Conservation (phyloP, 352 stramenopile genomes). For the Globisporangium yorkense region DNA sequence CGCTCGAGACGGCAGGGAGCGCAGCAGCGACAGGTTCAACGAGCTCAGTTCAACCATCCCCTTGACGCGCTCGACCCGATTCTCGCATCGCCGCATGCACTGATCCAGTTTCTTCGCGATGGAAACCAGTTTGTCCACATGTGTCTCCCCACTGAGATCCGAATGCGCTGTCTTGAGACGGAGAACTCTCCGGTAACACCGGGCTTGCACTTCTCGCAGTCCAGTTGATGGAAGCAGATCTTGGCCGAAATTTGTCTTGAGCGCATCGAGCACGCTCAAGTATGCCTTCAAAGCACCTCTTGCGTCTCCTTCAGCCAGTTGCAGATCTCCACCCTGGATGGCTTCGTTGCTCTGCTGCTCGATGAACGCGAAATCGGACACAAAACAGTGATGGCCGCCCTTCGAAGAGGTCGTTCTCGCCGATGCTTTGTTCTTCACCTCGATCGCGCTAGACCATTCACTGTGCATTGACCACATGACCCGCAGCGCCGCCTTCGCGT, state of each 20-base stretch:
- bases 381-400: slow-evolving; percentile 5
- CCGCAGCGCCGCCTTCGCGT: slow-evolving; percentile 43
- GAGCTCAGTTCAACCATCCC: slow-evolving; percentile 38
- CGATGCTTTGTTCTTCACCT: background rate
- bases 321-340: slow-evolving; percentile 33
- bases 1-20: slow-evolving; percentile 23
- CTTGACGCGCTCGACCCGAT: slow-evolving; percentile 43
- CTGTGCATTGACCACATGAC: slow-evolving; percentile 19
- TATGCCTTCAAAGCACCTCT: slow-evolving; percentile 16
- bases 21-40: slow-evolving; percentile 34
- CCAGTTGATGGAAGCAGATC: slow-evolving; percentile 1
- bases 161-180: slow-evolving; percentile 21
- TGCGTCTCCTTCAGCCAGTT: slow-evolving; percentile 16
- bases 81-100: slow-evolving; percentile 26
- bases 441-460: background rate
- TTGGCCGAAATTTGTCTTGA: slow-evolving; percentile 3
- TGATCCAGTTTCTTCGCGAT: slow-evolving; percentile 43
- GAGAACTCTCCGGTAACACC: slow-evolving; percentile 49
- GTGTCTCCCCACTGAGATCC: slow-evolving; percentile 16
- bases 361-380: slow-evolving; percentile 24
- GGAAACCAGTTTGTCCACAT: slow-evolving; percentile 28
- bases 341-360: slow-evolving; percentile 44
- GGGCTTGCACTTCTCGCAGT: slow-evolving; percentile 12
- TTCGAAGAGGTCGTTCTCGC: background rate
- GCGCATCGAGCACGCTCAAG: slow-evolving; percentile 4